phyloP scores from a whole-genome alignment of 2,329 filamentous ascomycete species.

The Aspergillus sp. region DNA sequence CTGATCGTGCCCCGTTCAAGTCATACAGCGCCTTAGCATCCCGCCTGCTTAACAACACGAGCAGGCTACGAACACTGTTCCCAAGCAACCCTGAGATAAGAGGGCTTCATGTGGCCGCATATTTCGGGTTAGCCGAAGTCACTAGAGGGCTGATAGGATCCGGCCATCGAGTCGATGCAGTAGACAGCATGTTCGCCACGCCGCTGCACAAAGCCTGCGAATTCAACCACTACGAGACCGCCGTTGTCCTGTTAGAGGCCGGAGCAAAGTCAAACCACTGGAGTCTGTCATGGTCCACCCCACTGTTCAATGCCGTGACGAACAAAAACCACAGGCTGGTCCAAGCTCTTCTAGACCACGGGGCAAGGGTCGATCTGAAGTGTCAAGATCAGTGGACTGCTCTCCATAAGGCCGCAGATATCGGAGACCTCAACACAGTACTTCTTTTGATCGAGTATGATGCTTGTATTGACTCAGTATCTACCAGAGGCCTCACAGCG shows the following conservation, averaged over 20 bases:
- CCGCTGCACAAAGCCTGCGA: not conserved
- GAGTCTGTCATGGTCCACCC: not conserved
- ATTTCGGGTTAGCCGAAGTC: not conserved
- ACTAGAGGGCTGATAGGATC: not conserved
- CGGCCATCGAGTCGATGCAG: not conserved
- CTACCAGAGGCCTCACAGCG: constrained; percentile 1
- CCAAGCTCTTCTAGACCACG: not conserved
- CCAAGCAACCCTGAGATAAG: not conserved
- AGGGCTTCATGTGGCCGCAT: constrained; percentile 4
- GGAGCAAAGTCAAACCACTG: not conserved
- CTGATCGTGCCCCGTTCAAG: not conserved
- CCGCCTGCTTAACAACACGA: not conserved
- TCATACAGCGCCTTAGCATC: not conserved
- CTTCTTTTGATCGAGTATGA: not conserved
- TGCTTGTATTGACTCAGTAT: not conserved
- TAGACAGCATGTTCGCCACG: not conserved
- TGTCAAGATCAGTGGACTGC: constrained; percentile 1
- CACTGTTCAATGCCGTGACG: not conserved
- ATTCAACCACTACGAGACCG: not conserved
- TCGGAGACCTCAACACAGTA: constrained; percentile 2
- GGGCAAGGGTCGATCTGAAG: not conserved
- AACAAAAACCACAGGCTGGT: not conserved
- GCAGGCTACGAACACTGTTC: not conserved
- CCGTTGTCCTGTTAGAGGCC: not conserved
- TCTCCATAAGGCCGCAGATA: constrained; percentile 5